Percentiles rank a stretch among this genome's conserved stretches.
These are phyloP conservation scores for Brettanomyces nanus DNA, from an alignment of 805 yeast genomes.

Conservation along the genomic window DNA sequence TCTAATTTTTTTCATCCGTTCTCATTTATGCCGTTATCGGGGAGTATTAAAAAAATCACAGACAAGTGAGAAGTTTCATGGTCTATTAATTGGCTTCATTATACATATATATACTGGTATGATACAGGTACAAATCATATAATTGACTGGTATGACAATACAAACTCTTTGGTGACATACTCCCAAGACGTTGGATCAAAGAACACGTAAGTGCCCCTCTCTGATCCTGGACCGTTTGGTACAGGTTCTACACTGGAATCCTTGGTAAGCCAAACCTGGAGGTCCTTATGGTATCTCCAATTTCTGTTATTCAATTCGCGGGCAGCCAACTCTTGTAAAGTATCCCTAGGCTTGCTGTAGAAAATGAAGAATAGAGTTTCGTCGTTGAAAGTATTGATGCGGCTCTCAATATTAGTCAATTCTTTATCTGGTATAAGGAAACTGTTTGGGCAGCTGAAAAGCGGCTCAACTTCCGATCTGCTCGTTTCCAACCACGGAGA, in stretches of 20 bases:
- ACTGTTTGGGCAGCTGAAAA: conserved; percentile 55
- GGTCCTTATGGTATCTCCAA: conserved; percentile 95
- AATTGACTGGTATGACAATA: conserved; percentile 40
- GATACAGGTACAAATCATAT: conserved; percentile 10
- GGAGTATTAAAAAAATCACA: too few relatives aligned
- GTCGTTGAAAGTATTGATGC: conserved; percentile 64
- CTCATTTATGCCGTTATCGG: too few relatives aligned
- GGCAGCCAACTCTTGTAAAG: conserved; percentile 89
- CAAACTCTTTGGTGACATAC: conserved; percentile 67
- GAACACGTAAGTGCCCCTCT: conserved; percentile 87
- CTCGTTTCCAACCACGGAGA: conserved; percentile 96
- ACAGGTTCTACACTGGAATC: conserved; percentile 81
- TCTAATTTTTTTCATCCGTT: too few relatives aligned
- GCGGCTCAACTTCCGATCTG: conserved; percentile 84
- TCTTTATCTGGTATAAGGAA: conserved; percentile 28
- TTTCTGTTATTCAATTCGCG: conserved; percentile 84
- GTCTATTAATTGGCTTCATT: too few relatives aligned
- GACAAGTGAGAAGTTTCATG: too few relatives aligned
- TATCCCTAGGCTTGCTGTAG: conserved; percentile 88
- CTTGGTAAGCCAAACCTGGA: conserved; percentile 95
- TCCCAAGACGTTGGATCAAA: conserved; percentile 97
- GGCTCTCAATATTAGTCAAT: conserved; percentile 21
- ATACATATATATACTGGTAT: neutral
- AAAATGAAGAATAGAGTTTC: conserved; percentile 91
- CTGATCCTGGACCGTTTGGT: conserved; percentile 72